A percentile compares a stretch with the other conserved stretches of the same genome.
Conservation (phyloP, 441 rosid species). For the Syzygium syzygioides region DNA sequence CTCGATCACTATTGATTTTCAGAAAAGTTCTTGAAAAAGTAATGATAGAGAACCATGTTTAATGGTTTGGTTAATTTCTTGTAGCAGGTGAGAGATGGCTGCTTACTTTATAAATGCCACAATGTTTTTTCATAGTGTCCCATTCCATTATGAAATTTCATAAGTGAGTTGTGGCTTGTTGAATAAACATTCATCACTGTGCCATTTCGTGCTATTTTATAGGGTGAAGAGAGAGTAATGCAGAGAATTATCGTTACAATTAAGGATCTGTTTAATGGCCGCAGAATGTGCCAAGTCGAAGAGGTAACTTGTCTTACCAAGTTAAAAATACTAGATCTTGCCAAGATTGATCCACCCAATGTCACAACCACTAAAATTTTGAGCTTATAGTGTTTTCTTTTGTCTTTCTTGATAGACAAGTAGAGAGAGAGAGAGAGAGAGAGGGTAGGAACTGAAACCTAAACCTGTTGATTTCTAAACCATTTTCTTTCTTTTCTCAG, state of each 20-base stretch:
- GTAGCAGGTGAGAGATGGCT: background rate
- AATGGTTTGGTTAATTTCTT: background rate
- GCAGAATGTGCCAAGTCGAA: background rate
- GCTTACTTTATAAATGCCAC: background rate
- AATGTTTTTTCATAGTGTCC: background rate
- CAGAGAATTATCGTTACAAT: background rate
- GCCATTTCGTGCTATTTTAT: background rate
- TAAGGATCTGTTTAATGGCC: background rate
- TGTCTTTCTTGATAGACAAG: background rate
- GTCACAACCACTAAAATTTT: background rate
- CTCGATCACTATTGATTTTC: background rate
- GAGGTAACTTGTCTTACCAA: background rate
- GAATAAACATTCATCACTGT: background rate
- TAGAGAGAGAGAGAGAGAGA: background rate
- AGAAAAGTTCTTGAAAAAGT: background rate
- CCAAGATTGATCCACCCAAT: background rate
- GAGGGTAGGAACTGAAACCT: background rate
- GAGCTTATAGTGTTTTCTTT: background rate
- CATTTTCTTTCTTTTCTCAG: conserved; percentile 10
- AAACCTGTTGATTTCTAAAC: background rate
- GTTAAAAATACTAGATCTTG: background rate
- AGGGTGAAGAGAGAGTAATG: background rate
- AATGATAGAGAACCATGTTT: background rate
- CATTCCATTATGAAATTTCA: background rate
- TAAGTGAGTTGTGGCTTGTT: background rate